A percentile compares a stretch with the other conserved stretches of the same genome.
phyloP scores from a whole-genome alignment of 2,329 filamentous ascomycete species.

The Apiospora arundinis region DNA sequence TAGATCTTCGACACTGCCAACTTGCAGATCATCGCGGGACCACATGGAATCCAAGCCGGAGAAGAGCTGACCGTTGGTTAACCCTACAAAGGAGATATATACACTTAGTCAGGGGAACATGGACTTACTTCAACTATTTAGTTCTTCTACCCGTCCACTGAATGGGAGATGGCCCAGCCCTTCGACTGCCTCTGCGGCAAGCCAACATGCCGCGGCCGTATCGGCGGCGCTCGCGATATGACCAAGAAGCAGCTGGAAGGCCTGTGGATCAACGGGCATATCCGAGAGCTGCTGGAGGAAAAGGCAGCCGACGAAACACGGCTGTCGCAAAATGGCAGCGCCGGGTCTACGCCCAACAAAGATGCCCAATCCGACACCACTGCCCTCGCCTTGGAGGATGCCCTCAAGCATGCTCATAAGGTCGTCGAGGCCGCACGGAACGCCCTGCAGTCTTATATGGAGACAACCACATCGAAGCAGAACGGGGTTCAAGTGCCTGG shows the following conservation, averaged over 20 bases:
- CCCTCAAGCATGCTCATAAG: constrained; percentile 53
- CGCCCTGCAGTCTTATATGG: constrained; percentile 49
- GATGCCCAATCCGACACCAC: constrained; percentile 44
- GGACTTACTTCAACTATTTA: constrained; percentile 31
- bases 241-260: constrained; percentile 57
- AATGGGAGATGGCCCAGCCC: constrained; percentile 76
- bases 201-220: constrained; percentile 63
- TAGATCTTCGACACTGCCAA: constrained; percentile 67
- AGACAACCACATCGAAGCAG: constrained; percentile 17
- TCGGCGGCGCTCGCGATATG: constrained; percentile 70
- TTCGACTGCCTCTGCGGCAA: constrained; percentile 70
- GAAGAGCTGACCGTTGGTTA: constrained; percentile 62
- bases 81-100: constrained; percentile 5
- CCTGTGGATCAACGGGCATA: constrained; percentile 68
- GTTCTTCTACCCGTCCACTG: constrained; percentile 79
- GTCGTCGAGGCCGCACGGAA: constrained; percentile 52
- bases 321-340: constrained; percentile 30
- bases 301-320: constrained; percentile 29
- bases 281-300: constrained; percentile 60
- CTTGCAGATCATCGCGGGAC: constrained; percentile 63
- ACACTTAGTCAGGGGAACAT: neutral
- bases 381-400: constrained; percentile 48
- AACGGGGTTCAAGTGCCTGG: constrained; percentile 15
- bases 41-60: constrained; percentile 58
- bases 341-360: constrained; percentile 1